These are phyloP conservation scores for Boechera stricta DNA, from an alignment of 345 rosid species.

Conservation along the genomic window DNA sequence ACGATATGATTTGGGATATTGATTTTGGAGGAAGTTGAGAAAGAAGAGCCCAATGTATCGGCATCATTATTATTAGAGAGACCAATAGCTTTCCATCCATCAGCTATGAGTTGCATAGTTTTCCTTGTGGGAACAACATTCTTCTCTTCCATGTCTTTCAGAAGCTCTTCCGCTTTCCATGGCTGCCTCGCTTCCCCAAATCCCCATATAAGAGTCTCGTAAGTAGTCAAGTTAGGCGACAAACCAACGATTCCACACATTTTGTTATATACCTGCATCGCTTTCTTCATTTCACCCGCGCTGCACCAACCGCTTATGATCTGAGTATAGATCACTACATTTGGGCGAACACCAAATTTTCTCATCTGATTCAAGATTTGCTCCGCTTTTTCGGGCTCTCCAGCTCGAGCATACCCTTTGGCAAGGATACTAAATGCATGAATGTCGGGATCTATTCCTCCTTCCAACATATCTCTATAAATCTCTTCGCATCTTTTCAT, in stretches of 20 bases:
- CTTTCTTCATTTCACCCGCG: slow-evolving; percentile 73
- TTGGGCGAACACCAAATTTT: slow-evolving; percentile 61
- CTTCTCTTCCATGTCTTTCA: slow-evolving; percentile 66
- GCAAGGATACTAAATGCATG: slow-evolving; percentile 86
- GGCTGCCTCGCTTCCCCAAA: slow-evolving; percentile 87
- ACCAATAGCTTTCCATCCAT: slow-evolving; percentile 83
- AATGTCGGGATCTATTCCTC: slow-evolving; percentile 75
- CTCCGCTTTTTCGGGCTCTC: slow-evolving; percentile 78
- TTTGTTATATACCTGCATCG: slow-evolving; percentile 58
- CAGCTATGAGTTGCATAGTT: slow-evolving; percentile 73
- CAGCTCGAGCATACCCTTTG: slow-evolving; percentile 78
- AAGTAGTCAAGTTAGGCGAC: slow-evolving; percentile 75
- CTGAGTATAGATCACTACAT: slow-evolving; percentile 87
- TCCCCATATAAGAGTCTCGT: slow-evolving; percentile 91
- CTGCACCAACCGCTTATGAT: slow-evolving; percentile 88
- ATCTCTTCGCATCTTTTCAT: slow-evolving; percentile 89
- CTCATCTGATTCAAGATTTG: slow-evolving; percentile 62
- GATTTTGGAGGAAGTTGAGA: slow-evolving; percentile 37
- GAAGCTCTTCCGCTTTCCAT: slow-evolving; percentile 77
- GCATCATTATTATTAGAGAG: slow-evolving; percentile 53
- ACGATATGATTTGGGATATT: slow-evolving; percentile 45
- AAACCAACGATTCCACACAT: slow-evolving; percentile 61
- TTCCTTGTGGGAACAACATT: slow-evolving; percentile 61
- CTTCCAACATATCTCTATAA: slow-evolving; percentile 73
- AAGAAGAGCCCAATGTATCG: slow-evolving; percentile 50